Percentiles rank a stretch among this genome's conserved stretches.
Evolutionary conservation across 2,329 filamentous ascomycete species (phyloP).

Genomic region (Camillea tinctor): DNA sequence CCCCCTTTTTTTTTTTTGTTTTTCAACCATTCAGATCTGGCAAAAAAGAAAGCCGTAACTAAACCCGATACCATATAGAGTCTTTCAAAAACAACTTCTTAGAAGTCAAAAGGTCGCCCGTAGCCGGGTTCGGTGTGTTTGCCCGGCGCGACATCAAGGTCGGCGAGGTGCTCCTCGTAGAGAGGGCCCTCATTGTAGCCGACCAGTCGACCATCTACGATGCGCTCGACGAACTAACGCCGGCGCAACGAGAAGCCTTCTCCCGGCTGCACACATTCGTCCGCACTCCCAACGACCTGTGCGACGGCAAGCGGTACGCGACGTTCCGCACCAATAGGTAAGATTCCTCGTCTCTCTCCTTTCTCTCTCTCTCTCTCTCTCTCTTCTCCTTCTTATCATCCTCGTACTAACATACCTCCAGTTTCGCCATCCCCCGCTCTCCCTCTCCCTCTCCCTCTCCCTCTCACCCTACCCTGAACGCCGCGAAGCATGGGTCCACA

Average conservation of each 20-base stretch:
- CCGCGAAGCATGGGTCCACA: neutral
- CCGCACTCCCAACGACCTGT: constrained; percentile 21
- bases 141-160: constrained; percentile 38
- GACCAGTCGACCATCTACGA: constrained; percentile 29
- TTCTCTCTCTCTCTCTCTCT: neutral
- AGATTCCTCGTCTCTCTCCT: constrained; percentile 18
- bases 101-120: constrained; percentile 37
- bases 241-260: constrained; percentile 32
- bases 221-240: constrained; percentile 37
- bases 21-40: too few relatives aligned
- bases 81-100: constrained; percentile 39
- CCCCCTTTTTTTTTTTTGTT: too few relatives aligned
- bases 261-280: constrained; percentile 39
- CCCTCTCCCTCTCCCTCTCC: neutral
- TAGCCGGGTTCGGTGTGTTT: constrained; percentile 49
- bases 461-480: neutral
- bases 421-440: too few relatives aligned
- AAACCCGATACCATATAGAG: too few relatives aligned
- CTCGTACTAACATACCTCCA: too few relatives aligned
- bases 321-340: constrained; percentile 50
- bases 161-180: constrained; percentile 43
- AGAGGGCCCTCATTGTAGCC: constrained; percentile 42
- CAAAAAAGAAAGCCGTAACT: too few relatives aligned
- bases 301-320: constrained; percentile 31
- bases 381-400: neutral